Evolutionary conservation across 805 yeast species (phyloP).

Genomic region (Priceomyces melissophilus): DNA sequence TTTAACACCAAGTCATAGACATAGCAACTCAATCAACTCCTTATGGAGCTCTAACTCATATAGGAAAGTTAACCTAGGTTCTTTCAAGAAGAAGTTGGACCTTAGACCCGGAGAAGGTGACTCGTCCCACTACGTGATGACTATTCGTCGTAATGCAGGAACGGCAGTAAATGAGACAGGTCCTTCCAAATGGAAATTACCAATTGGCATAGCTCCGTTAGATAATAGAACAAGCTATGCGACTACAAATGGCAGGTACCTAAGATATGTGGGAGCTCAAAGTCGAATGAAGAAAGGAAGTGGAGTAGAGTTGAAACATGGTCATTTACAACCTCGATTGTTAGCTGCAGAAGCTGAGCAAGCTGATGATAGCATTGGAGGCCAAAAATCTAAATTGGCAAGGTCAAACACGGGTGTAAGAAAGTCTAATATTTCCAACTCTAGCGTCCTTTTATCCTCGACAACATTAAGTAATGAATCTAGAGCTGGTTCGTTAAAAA

Average conservation of each 20-base stretch:
- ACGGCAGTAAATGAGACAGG: slow-evolving; percentile 47
- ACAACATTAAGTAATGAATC: slow-evolving; percentile 12
- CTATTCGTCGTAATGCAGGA: slow-evolving; percentile 42
- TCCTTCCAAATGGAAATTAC: slow-evolving; percentile 48
- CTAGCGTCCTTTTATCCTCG: slow-evolving; percentile 12
- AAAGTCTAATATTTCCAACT: slow-evolving; percentile 7
- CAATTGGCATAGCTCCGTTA: slow-evolving; percentile 52
- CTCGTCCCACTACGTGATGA: slow-evolving; percentile 46
- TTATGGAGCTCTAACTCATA: slow-evolving; percentile 29
- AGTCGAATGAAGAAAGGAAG: slow-evolving; percentile 33
- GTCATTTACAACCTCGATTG: slow-evolving; percentile 59
- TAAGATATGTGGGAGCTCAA: slow-evolving; percentile 21
- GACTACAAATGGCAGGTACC: slow-evolving; percentile 24
- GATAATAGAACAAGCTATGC: slow-evolving; percentile 29
- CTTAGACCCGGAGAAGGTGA: slow-evolving; percentile 50
- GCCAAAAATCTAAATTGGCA: slow-evolving; percentile 7
- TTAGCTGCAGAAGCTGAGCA: slow-evolving; percentile 77
- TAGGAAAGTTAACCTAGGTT: slow-evolving; percentile 35
- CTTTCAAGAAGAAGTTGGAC: slow-evolving; percentile 32
- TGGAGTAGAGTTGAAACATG: slow-evolving; percentile 58
- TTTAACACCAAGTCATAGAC: slow-evolving; percentile 12
- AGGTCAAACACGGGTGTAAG: slow-evolving; percentile 8
- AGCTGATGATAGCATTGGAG: slow-evolving; percentile 34
- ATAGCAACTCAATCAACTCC: slow-evolving; percentile 33
- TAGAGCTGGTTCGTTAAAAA: slow-evolving; percentile 25